Percentiles rank a stretch among this genome's conserved stretches.
Evolutionary conservation across 108 stramenopile genomes (phyloP).

Genomic region (Schizochytrium sp.): DNA sequence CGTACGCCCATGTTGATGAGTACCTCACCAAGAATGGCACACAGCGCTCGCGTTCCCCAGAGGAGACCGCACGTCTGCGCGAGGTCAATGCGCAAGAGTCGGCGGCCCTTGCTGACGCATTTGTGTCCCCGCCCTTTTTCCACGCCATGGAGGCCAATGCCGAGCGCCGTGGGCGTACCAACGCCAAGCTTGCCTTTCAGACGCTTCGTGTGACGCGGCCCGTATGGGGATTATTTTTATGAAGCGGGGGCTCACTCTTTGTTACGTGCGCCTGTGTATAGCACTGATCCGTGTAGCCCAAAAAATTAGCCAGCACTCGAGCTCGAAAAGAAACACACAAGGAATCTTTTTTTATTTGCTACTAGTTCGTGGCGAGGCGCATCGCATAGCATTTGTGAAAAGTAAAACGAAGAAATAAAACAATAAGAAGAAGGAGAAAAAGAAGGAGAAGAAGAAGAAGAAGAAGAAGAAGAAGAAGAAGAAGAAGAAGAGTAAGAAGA

Average conservation of each 20-base stretch:
- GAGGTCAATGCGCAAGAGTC: conserved; percentile 8
- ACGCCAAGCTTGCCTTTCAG: background rate
- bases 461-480: background rate
- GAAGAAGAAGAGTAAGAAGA: background rate
- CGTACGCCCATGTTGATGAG: background rate
- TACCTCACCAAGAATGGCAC: background rate
- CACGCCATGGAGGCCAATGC: conserved; percentile 14
- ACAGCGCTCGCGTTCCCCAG: background rate
- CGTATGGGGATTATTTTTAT: background rate
- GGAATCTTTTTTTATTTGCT: too few relatives aligned
- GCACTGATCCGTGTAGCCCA: too few relatives aligned
- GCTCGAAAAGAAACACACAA: too few relatives aligned
- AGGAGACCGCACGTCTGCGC: background rate
- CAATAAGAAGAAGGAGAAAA: background rate
- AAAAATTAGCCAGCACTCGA: too few relatives aligned
- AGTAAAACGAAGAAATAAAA: background rate
- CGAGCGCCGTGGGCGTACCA: background rate
- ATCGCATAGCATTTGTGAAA: background rate
- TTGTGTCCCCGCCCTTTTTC: background rate
- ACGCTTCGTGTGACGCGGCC: background rate
- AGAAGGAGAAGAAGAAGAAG: background rate
- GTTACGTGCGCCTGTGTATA: too few relatives aligned
- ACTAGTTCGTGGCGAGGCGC: background rate
- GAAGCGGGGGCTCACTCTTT: background rate
- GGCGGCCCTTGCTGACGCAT: background rate